A percentile compares a stretch with the other conserved stretches of the same genome.
Evolutionary conservation across 768 basidiomycete genomes (phyloP).

Genomic region (Phanerochaete sordida): DNA sequence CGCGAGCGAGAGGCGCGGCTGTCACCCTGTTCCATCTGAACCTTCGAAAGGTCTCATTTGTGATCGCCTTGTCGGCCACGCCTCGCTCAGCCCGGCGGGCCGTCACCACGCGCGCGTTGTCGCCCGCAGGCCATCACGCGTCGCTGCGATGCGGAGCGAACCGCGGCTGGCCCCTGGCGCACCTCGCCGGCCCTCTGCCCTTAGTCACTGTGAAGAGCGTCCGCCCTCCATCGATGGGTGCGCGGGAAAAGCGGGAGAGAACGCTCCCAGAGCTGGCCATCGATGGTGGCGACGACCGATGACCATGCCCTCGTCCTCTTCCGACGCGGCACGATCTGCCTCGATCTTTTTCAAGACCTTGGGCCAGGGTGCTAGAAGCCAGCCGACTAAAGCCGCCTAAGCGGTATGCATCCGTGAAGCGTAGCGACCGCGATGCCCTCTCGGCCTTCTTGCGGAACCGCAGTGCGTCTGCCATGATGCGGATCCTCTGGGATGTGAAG

Average conservation of each 20-base stretch:
- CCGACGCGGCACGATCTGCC: neutral
- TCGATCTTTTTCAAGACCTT: neutral
- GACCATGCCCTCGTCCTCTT: neutral
- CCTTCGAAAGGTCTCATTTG: neutral
- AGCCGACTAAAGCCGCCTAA: neutral
- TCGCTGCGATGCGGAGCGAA: neutral
- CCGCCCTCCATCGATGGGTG: neutral
- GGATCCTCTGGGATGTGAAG: no score
- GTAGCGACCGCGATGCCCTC: neutral
- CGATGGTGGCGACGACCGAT: conserved; percentile 3
- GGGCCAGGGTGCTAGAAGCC: neutral
- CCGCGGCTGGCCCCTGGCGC: neutral
- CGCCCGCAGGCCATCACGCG: no score
- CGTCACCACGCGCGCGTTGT: neutral
- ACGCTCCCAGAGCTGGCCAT: neutral
- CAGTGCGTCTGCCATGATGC: neutral
- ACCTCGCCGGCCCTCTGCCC: no score
- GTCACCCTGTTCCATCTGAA: neutral
- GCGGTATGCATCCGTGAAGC: conserved; percentile 3
- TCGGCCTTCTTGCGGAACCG: neutral
- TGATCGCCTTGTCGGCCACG: neutral
- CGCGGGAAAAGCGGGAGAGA: neutral
- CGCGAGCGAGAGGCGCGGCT: neutral
- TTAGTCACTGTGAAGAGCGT: neutral
- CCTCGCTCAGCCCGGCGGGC: neutral